Percentiles rank a stretch among this genome's conserved stretches.
These are phyloP conservation scores for Psidium guajava DNA, from an alignment of 345 rosid species.

Conservation along the genomic window DNA sequence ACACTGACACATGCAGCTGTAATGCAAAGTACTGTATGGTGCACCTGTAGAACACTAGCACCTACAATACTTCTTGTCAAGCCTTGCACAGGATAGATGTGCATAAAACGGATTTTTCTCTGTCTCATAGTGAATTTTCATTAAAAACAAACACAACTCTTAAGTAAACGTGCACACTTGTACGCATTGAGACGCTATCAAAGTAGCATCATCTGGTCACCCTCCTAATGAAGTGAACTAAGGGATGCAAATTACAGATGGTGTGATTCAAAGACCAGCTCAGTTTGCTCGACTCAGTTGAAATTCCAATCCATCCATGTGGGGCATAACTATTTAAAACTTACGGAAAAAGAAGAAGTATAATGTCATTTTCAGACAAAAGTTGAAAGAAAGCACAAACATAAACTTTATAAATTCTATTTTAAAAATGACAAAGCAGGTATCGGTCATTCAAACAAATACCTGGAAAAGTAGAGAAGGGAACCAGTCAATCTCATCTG, in stretches of 20 bases:
- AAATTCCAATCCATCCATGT: not conserved
- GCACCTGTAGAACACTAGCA: not conserved
- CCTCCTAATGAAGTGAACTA: not conserved
- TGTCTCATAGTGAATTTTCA: not conserved
- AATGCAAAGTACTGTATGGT: not conserved
- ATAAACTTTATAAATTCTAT: not conserved
- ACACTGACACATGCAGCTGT: not conserved
- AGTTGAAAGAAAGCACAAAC: not conserved
- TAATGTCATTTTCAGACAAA: not conserved
- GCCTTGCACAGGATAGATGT: not conserved
- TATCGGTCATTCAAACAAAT: not conserved
- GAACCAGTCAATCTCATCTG: slow-evolving; percentile 66
- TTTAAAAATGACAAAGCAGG: not conserved
- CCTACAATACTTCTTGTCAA: not conserved
- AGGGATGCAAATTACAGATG: not conserved
- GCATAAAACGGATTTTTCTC: not conserved
- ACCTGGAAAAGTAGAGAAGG: slow-evolving; percentile 98
- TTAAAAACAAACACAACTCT: not conserved
- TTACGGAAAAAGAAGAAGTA: not conserved
- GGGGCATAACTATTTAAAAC: not conserved
- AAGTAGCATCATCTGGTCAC: not conserved
- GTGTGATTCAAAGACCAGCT: not conserved
- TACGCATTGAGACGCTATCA: not conserved
- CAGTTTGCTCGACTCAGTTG: not conserved
- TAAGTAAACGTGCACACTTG: not conserved